Evolutionary conservation across 2,329 filamentous ascomycete genomes (phyloP).

Genomic region (Amauroascus verrucosus): DNA sequence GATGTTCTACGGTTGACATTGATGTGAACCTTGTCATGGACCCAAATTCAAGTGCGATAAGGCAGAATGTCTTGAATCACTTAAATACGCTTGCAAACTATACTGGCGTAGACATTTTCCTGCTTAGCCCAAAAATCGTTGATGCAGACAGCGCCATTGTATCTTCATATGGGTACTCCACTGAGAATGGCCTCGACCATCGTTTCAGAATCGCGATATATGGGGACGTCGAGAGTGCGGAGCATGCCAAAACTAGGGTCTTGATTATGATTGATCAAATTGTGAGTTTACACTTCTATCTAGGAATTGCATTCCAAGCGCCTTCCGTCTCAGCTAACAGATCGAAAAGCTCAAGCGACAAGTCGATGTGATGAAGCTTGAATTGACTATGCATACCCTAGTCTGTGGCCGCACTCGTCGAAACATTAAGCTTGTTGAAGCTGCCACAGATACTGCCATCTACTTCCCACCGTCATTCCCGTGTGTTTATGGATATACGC

Average conservation of each 20-base stretch:
- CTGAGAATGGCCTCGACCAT: constrained; percentile 74
- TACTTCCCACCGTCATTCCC: constrained; percentile 96
- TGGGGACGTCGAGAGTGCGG: constrained; percentile 85
- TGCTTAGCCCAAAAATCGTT: constrained; percentile 79
- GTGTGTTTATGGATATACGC: constrained; percentile 79
- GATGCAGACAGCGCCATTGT: constrained; percentile 64
- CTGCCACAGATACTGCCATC: constrained; percentile 87
- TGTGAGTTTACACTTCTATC: constrained; percentile 43
- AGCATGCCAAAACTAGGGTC: constrained; percentile 92
- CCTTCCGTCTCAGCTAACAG: constrained; percentile 5
- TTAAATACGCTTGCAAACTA: constrained; percentile 77
- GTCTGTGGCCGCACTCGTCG: constrained; percentile 89
- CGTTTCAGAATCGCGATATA: constrained; percentile 89
- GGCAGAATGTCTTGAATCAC: constrained; percentile 67
- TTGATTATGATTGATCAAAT: constrained; percentile 96
- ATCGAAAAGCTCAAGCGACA: constrained; percentile 41
- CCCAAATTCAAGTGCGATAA: constrained; percentile 54
- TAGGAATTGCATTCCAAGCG: not conserved
- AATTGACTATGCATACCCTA: constrained; percentile 78
- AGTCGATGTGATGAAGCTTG: constrained; percentile 71
- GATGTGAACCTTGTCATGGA: constrained; percentile 85
- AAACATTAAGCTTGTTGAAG: constrained; percentile 97
- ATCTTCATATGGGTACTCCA: constrained; percentile 63
- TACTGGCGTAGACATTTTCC: constrained; percentile 92
- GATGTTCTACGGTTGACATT: constrained; percentile 86